phyloP scores from a whole-genome alignment of 2,329 filamentous ascomycete genomes.

The Botrytis medusae region DNA sequence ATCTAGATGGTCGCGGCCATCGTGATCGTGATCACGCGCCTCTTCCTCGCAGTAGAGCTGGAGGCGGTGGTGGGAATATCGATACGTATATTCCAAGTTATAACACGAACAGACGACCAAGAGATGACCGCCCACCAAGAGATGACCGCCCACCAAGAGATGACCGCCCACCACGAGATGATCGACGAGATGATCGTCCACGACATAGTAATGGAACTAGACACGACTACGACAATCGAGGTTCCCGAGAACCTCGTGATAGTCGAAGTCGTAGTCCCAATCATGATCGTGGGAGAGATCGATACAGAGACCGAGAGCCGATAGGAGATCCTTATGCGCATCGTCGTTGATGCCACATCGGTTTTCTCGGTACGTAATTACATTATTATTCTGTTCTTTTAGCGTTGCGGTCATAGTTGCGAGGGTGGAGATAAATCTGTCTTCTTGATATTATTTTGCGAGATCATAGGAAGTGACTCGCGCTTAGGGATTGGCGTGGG shows the following conservation, averaged over 20 bases:
- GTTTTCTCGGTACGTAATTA: neutral
- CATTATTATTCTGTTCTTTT: constrained; percentile 14
- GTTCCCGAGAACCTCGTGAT: constrained; percentile 39
- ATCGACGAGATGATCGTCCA: constrained; percentile 35
- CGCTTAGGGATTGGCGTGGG: neutral
- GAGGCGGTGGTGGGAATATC: constrained; percentile 36
- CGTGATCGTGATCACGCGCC: constrained; percentile 19
- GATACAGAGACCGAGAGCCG: constrained; percentile 44
- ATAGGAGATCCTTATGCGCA: constrained; percentile 28
- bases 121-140: constrained; percentile 35
- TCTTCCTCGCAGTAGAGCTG: constrained; percentile 31
- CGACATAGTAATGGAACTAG: constrained; percentile 42
- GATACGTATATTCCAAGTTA: constrained; percentile 55
- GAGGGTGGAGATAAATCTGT: neutral
- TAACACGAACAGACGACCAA: constrained; percentile 41
- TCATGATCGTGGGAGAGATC: constrained; percentile 43
- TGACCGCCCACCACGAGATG: constrained; percentile 41
- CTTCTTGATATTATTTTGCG: neutral
- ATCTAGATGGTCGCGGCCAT: constrained; percentile 32
- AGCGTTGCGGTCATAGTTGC: constrained; percentile 6
- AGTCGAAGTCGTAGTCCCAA: constrained; percentile 46
- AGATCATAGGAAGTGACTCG: constrained; percentile 4
- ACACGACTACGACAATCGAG: constrained; percentile 45
- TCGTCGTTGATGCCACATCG: constrained; percentile 7
- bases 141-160: constrained; percentile 45